Evolutionary conservation across 2,329 filamentous ascomycete genomes (phyloP).

Genomic region (Polytolypa hystricis): DNA sequence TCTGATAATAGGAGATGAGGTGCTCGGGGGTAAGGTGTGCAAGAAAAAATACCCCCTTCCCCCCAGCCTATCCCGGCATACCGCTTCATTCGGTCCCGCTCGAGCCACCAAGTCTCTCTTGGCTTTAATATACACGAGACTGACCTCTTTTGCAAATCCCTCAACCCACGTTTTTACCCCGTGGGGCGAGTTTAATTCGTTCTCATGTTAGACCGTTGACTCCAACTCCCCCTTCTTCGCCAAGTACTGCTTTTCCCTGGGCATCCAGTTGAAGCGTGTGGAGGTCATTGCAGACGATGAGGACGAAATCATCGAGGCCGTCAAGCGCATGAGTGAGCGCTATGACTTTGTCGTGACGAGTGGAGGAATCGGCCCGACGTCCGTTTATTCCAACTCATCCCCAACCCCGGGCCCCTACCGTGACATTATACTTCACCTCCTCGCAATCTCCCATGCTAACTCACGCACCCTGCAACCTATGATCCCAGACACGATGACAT

Average conservation of each 20-base stretch:
- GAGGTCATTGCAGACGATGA: conserved; percentile 94
- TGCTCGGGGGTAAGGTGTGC: conserved; percentile 80
- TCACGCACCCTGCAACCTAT: not conserved
- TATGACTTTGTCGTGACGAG: conserved; percentile 96
- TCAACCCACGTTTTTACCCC: not conserved
- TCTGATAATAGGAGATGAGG: conserved; percentile 94
- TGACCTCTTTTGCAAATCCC: too few species aligned
- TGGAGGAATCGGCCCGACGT: conserved; percentile 93
- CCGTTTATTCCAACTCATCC: conserved; percentile 24
- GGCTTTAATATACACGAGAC: too few species aligned
- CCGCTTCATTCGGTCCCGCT: too few species aligned
- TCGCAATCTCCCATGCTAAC: not conserved
- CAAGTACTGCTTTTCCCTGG: conserved; percentile 55
- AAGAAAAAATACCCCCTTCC: too few species aligned
- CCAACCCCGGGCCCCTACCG: conserved; percentile 2
- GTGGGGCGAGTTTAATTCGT: not conserved
- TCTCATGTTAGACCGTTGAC: conserved; percentile 46
- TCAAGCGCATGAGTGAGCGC: conserved; percentile 70
- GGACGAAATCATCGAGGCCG: conserved; percentile 76
- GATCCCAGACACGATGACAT: conserved; percentile 83
- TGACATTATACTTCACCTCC: not conserved
- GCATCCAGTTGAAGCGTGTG: conserved; percentile 63
- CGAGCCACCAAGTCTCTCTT: too few species aligned
- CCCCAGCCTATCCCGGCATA: too few species aligned
- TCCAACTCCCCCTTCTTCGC: conserved; percentile 56